Base-by-base conservation (phyloP, 441 rosid species). In the Pelargonium fulgidum region DNA sequence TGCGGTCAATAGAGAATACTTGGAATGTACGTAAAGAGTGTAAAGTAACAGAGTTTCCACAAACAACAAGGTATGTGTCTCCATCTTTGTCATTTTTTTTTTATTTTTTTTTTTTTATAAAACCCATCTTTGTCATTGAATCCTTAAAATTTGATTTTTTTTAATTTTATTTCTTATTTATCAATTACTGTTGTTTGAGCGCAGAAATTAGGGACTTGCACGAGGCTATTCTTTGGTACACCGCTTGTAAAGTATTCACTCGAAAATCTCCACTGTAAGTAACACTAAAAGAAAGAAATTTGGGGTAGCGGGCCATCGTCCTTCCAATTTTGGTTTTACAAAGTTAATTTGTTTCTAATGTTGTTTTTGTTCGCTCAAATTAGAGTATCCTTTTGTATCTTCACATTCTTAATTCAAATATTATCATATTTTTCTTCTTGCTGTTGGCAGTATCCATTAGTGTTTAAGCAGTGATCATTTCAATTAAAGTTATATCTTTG, bases 241-340 rank as follows among this genome's bases (percentile, higher is more conserved):
- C 22, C 61, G 20, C 20, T 54, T 54, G 61, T 54, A 54, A 54
- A 54, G 61, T 54, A 54, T 54, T 54, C 61, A 16, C 61, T 54
- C 20, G 24, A 7, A 54, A 14, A 54, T 14, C 24, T 14, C 16
- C 19, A 54, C 61, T 54, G 61, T 54, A 54, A 54, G 61, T 54
- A 54, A 20, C 61, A 14, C 22, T 54, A 54, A 54, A 54, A 54
- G 22, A 3, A 54, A 14, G 61, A 54, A n/a, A 52, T 54, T 54
- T 14, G 61, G 20, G 22, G 54, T 47, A 3, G 61, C 19, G 17
- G 9, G 9, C 8, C 20, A 16, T 54, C 7, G 61, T 19, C 61
- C 61, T 20, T 16, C 19, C 61, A 54, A 54, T 39, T 39, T 39
- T 39, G 42, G 42, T 39, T 39, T 39, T 4, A 39, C 42, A 1